Base-by-base conservation (phyloP, 1,139 yeast species). In the Saccharomyces pastorianus region DNA sequence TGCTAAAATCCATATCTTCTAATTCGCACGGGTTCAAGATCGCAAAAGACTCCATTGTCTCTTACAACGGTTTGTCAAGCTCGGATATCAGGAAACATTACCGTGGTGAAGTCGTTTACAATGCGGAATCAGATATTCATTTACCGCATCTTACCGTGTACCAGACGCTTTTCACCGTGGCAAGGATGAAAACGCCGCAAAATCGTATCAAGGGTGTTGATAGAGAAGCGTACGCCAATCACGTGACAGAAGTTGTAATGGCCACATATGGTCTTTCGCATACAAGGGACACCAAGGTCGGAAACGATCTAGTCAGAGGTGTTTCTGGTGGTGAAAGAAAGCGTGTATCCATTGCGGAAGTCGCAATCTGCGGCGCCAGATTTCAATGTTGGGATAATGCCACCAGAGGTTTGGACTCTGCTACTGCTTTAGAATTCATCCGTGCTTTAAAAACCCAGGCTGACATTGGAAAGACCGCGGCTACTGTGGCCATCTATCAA, bases 281-380 rank as follows among this genome's bases (percentile, higher is more conserved):
- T 66, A 84, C 89, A 20, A 75, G 77, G 59, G 76, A 83, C 67
- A 84, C 91, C 51, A 78, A 78, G 62, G 90, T 83, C 47, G 90
- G 89, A 59, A 77, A 77, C 61, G 88, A 84, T 60, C 74, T 79
- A 56, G 79, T 85, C 46, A 78, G 91, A 64, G 93, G 93, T 70
- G 88, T 85, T 42, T 85, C 91, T 48, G 95, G 93, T 65, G 93
- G 93, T 73, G 91, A 85, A 71, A 77, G 91, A 64, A 85, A 85
- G 71, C 82, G 93, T 71, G 91, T 85, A 23, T 84, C 90, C 7
- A 84, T 85, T 62, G 87, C 87, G 17, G 89, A 84, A 66, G 83
- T 80, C 3, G 73, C 83, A 46, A 73, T 82, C n/a, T 75, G 83
- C 52, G 82, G 84, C 31, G 81, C 86, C 8, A 76, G 82, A 49